Base-by-base conservation (phyloP, 1,284 basidiomycete genomes). In the Cutaneotrichosporon sp. region DNA sequence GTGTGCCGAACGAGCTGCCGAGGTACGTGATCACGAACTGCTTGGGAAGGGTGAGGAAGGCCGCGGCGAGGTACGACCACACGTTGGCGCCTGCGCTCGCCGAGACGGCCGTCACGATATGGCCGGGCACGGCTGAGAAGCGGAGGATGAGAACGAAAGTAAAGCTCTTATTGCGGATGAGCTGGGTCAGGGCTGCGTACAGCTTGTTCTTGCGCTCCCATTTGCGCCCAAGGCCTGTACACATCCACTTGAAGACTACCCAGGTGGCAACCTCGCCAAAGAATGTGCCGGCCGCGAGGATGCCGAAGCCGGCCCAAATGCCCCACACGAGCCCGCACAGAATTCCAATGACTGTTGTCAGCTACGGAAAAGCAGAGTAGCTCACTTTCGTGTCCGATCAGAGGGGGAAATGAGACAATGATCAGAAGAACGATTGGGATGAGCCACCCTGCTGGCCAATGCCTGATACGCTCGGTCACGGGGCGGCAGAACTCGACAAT, bases 141-240 rank as follows among this genome's bases (percentile, higher is more conserved):
- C 71, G 64, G 6, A 73, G 59, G 26, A 73, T 58, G 9, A 73
- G 57, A 16, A 70, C 66, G 46, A 73, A 73, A 53, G 63, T 66
- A 56, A 73, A 73, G 33, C 65, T 70, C 64, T 73, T 73, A 46
- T 70, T 66, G 32, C 71, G 51, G 44, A 73, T 73, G 16, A 70
- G 48, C 50, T 70, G 67, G 10, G 70, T 71, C 38, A 73, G 59
- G 14, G 62, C 54, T 4, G 62, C 60, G 37, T 73, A 73, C 12
- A 71, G 63, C 56, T 61, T 68, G 60, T 73, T 73, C 53, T 63
- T 61, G 56, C 64, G 63, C 43, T 73, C 65, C 32, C 70, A 71
- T 65, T 71, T 70, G 19, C 54, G 56, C 5, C 70, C 71, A 24
- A 68, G 55, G 10, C 57, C 59, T 4, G 66, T 66, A 53, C 69